Base-by-base conservation (phyloP, 2,329 filamentous ascomycete species). In the Aspergillus cejpii region DNA sequence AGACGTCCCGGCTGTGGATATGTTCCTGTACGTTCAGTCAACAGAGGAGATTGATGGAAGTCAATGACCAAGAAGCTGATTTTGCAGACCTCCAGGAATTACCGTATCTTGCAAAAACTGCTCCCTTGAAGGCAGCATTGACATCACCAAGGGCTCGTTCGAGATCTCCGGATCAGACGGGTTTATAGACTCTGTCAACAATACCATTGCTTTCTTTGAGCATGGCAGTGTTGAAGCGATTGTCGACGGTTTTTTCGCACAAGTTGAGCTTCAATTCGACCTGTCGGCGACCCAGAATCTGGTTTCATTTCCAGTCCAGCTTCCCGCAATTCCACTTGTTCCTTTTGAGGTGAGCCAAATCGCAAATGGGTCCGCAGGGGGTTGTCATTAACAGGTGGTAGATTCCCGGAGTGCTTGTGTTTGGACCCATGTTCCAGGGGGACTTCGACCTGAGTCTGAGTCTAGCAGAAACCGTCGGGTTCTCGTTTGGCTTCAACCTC, bases 401-500 rank as follows among this genome's bases (percentile, higher is more conserved):
- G 54, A 54, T 56, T 34, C 52, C 54, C 11, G 50, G 51, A 10
- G 43, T 55, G 8, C 48, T 55, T 6, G 47, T 43, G 17, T 56
- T 55, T 29, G 54, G 54, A 8, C 43, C 45, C 7, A 39, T 54
- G 28, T 42, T 56, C 27, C 40, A 15, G 2, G 52, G 50, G 3
- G 29, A 54, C 20, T 45, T 56, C 14, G 41, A 21, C 7, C 28
- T 48, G 15, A 40, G 45, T 5, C 12, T 56, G n/a, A 39, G 37
- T 8, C 20, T 51, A 36, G 39, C 39, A 3, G 36, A 52, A 29
- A 21, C 41, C 7, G 39, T 54, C 12, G 48, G 51, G 11, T 55
- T 56, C 39, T 48, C 45, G 15, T 56, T 52, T 43, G 54, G 54
- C 17, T 50, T 56, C 37, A 49, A 55, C 29, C 20, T 55, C 14